Base-by-base conservation (phyloP, 2,329 filamentous ascomycete genomes). In the Teratosphaeria epicoccoides region DNA sequence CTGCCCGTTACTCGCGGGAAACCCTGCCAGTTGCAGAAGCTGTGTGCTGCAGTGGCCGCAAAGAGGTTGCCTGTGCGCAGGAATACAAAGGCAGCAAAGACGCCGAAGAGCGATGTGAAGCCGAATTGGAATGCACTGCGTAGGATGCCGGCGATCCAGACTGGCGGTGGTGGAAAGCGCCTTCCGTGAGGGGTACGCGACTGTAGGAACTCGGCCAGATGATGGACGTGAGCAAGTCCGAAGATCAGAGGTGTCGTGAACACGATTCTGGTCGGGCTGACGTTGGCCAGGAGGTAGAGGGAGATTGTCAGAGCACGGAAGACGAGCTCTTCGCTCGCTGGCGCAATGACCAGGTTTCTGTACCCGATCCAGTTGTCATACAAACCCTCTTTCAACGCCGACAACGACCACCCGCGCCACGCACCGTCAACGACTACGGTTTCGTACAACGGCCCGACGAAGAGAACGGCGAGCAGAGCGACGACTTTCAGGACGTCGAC, bases 101-200 rank as follows among this genome's bases (percentile, higher is more conserved):
- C 89, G 55, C 93, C 93, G 63, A 98, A 98, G 4, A 97, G 70
- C 6, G 88, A 90, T 0, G 93, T 98, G 70, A 95, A 98, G 3
- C 78, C 75, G 62, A 98, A 85, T 66, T 97, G 93, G 58, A 97
- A 78, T 10, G 89, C 58, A 2, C 88, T 88, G 47, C 88, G 82
- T 24, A 86, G 65, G 5, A 93, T 63, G 11, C 63, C 65, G 12
- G 57, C 57, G 24, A 67, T 49, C 43, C 65, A 56, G 43, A 65
- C 46, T 2, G 43, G 49, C 4, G 53, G 11, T 3, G 60, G 52
- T 26, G 59, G 61, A 3, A 53, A 43, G 6, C 26, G 51, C 6
- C 50, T 53, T n/a, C 57, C 57, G 6, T 85, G 82, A 1, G 80
- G 75, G 1, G 76, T 58, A 61, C 94, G 82, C 1, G 85, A 87